These are phyloP conservation scores for Mimosa pudica DNA, from an alignment of 306 rosid species.

Conservation along the genomic window DNA sequence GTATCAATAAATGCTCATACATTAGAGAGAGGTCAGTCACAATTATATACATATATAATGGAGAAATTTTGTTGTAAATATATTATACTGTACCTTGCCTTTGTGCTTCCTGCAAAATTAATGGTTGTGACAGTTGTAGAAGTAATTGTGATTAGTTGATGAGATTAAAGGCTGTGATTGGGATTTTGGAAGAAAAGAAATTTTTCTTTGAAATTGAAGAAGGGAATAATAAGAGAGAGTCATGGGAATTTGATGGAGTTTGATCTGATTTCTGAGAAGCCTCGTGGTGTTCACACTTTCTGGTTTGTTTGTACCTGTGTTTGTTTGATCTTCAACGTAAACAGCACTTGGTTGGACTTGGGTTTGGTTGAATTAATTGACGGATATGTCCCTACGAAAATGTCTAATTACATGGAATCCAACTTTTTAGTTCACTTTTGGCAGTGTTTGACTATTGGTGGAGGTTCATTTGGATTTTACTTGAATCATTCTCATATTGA, in stretches of 20 bases:
- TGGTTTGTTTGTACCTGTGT: neutral
- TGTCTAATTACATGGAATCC: neutral
- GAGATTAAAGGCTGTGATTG: conserved; percentile 9
- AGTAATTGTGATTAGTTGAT: conserved; percentile 19
- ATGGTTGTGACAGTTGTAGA: conserved; percentile 35
- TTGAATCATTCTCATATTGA: neutral
- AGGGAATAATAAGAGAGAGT: neutral
- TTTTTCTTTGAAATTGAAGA: neutral
- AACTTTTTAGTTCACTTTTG: too few relatives aligned
- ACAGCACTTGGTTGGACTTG: neutral
- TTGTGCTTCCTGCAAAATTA: conserved; percentile 36
- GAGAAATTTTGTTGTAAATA: conserved; percentile 5
- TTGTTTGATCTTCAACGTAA: neutral
- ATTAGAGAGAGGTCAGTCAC: conserved; percentile 7
- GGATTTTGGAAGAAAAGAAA: conserved; percentile 10
- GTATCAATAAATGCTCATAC: conserved; percentile 62
- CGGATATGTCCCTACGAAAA: conserved; percentile 34
- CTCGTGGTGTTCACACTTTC: conserved; percentile 32
- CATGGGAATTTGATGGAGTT: conserved; percentile 13
- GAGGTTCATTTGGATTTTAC: neutral
- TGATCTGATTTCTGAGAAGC: conserved; percentile 25
- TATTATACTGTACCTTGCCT: conserved; percentile 42
- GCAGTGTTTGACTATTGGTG: neutral
- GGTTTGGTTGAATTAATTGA: neutral
- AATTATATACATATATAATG: neutral